These are phyloP conservation scores for Pseudogymnoascus sp. DNA, from an alignment of 2,329 filamentous ascomycete genomes.

Conservation along the genomic window DNA sequence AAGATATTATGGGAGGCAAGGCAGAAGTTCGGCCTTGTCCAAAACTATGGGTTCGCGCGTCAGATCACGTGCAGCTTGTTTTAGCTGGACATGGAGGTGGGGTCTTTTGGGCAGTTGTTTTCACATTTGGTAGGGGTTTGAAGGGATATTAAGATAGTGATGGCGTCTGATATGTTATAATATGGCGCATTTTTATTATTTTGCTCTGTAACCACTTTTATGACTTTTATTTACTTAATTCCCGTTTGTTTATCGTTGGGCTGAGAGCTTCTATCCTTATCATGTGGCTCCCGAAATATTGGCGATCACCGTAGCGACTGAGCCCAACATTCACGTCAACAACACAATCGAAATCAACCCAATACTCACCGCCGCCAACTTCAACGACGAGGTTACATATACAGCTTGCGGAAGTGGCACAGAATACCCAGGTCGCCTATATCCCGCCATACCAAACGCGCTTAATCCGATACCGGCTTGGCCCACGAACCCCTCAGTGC, in stretches of 20 bases:
- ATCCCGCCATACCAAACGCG: neutral
- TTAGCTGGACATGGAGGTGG: neutral
- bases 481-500: constrained; percentile 7
- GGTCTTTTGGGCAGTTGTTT: neutral
- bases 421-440: neutral
- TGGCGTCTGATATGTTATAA: neutral
- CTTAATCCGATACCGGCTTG: neutral
- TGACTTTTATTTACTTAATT: neutral
- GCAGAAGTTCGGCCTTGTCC: constrained; percentile 11
- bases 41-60: neutral
- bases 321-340: constrained; percentile 9
- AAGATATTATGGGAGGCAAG: constrained; percentile 1
- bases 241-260: constrained; percentile 5
- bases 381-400: constrained; percentile 1
- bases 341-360: constrained; percentile 7
- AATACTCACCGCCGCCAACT: constrained; percentile 6
- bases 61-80: neutral
- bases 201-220: neutral
- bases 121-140: neutral
- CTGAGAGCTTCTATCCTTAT: constrained; percentile 2
- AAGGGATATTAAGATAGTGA: neutral
- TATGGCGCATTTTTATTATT: neutral
- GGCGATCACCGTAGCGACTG: constrained; percentile 10
- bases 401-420: constrained; percentile 4
- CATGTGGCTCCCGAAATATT: constrained; percentile 11